phyloP scores from a whole-genome alignment of 495 filamentous ascomycete genomes.

The Annulohypoxylon stygium region DNA sequence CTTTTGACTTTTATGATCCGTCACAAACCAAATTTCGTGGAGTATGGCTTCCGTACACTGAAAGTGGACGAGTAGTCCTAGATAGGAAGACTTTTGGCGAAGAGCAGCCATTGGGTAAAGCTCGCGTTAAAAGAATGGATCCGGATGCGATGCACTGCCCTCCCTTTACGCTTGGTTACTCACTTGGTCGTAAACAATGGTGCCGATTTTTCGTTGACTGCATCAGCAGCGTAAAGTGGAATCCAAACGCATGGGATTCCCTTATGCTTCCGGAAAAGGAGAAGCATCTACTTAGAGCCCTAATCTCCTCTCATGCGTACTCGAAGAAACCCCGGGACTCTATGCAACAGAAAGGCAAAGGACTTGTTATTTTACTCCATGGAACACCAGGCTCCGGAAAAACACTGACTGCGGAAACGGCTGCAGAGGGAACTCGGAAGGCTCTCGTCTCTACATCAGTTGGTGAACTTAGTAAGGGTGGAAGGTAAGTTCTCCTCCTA shows the following conservation, averaged over 20 bases:
- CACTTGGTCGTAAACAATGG: constrained; percentile 86
- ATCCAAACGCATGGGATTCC: constrained; percentile 79
- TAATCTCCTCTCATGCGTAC: constrained; percentile 77
- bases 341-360: constrained; percentile 75
- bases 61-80: constrained; percentile 44
- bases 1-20: constrained; percentile 42
- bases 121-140: constrained; percentile 53
- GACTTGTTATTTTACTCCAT: constrained; percentile 64
- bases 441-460: constrained; percentile 49
- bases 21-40: constrained; percentile 41
- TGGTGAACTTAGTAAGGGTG: constrained; percentile 43
- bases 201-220: constrained; percentile 82
- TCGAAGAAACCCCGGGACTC: constrained; percentile 71
- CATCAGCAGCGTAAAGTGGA: constrained; percentile 74
- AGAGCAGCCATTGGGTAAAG: constrained; percentile 55
- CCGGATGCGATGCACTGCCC: constrained; percentile 61
- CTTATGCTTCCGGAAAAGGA: constrained; percentile 82
- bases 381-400: constrained; percentile 69
- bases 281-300: constrained; percentile 83
- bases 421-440: constrained; percentile 45
- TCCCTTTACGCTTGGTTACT: constrained; percentile 79
- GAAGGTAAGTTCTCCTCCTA: constrained; percentile 25
- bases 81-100: constrained; percentile 52
- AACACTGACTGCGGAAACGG: constrained; percentile 66
- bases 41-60: constrained; percentile 48